Evolutionary conservation across 78 protist species (phyloP).

Genomic region (Isochrysis galbana): DNA sequence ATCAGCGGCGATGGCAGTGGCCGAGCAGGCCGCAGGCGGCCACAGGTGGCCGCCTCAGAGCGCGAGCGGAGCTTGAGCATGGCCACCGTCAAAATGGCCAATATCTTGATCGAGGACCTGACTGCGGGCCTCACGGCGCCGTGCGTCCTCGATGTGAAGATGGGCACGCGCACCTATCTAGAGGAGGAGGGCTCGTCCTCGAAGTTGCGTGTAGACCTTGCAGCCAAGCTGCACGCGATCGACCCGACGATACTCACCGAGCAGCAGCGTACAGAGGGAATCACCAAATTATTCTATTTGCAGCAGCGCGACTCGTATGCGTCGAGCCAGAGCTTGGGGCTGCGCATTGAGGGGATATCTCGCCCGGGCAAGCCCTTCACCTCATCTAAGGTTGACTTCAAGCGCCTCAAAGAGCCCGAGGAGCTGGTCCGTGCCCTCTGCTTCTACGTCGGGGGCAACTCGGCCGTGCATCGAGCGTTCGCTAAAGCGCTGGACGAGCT

Average conservation of each 20-base stretch:
- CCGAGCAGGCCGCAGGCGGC: neutral
- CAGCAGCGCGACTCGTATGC: slow-evolving; percentile 24
- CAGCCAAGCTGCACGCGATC: neutral
- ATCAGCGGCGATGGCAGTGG: neutral
- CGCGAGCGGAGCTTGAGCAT: too few species aligned
- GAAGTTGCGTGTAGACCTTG: slow-evolving; percentile 23
- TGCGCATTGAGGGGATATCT: slow-evolving; percentile 36
- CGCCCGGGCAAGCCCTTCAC: neutral
- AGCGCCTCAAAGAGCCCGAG: neutral
- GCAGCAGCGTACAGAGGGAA: neutral
- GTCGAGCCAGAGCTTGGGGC: slow-evolving; percentile 9
- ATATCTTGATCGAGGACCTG: neutral
- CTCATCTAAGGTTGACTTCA: neutral
- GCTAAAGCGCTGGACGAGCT: neutral
- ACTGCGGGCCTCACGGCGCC: neutral
- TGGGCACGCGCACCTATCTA: neutral
- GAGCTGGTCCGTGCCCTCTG: neutral
- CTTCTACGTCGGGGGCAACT: neutral
- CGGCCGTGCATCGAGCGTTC: neutral
- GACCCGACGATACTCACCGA: neutral
- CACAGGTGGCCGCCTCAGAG: neutral
- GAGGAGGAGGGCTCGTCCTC: neutral
- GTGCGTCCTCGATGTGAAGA: neutral
- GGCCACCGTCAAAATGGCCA: neutral
- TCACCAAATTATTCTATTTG: slow-evolving; percentile 42